Base-by-base conservation (phyloP, 2,329 filamentous ascomycete species). In the Tolypocladium tundrense region DNA sequence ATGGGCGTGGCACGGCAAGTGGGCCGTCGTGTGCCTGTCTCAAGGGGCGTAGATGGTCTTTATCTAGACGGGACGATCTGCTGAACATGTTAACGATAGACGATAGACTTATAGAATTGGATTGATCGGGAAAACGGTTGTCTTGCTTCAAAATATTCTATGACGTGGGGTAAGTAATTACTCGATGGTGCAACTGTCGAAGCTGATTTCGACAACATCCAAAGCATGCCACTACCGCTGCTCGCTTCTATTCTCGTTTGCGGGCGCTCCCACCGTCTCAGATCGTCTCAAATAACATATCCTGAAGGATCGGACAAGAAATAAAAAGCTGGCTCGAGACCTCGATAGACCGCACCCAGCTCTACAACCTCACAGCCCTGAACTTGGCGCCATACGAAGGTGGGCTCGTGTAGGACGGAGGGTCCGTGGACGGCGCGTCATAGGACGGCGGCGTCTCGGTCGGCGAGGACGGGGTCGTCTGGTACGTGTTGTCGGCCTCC, bases 1-100 rank as follows among this genome's bases (percentile, higher is more conserved):
- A 71, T 97, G 93, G 93, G 92, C 91, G 0, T 97, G 92, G 92
- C 88, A 84, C 68, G 93, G 93, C 48, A 97, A 97, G 73, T 97
- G 90, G 89, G 93, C 93, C 7, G 91, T 97, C n/a, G 86, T 96
- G 5, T 91, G 65, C 54, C 62, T 75, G 10, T 75, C 73, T 6
- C 60, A 71, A 50, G 72, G 69, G 9, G 63, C 66, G 41, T 73
- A 63, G 50, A 51, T n/a, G 31, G 13, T 14, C 31, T 21, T 35
- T 33, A 52, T 52, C 19, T n/a, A 33, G 45, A 50, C 45, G 43
- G 16, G 27, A n/a, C 19, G 16, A 53, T 56, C 45, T 58, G 54
- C 51, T 33, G 21, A 5, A 50, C 27, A 33, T 21, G 16, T 51
- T n/a, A 27, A 59, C 31, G 39, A 58, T 55, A 57, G 60, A 58